Base-by-base conservation (phyloP, 2,329 filamentous ascomycete genomes). In the Biscogniauxia mediterranea region DNA sequence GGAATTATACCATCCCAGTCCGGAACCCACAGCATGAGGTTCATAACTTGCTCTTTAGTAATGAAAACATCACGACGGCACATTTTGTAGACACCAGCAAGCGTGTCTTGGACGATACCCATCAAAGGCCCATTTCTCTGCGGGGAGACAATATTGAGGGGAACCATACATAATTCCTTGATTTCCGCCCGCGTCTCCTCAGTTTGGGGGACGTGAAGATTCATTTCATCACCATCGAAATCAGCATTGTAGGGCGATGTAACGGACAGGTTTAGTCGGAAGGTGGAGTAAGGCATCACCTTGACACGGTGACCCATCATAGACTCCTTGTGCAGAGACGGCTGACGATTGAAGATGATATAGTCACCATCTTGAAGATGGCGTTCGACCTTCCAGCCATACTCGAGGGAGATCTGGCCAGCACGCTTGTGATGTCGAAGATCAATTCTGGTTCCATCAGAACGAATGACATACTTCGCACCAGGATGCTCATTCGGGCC, bases 151-250 rank as follows among this genome's bases (percentile, higher is more conserved):
- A 99, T 98, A 77, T 99, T 97, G 70, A 95, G 85, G 0, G 95
- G 95, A n/a, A 99, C 95, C 85, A 98, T 90, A 76, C 94, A 98
- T 15, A 99, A 85, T 74, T 98, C 90, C 76, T 88, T 92, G 69
- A 99, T 87, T 77, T 99, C 95, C 53, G 96, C 93, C 63, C 95
- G 90, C 38, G 96, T 96, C 77, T 99, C 96, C 74, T 99, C 93
- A 46, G 91, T 95, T 74, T 99, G 95, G 3, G 95, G 96, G 57
- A 99, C 96, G 85, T 99, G 95, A 80, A 99, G 87, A 75, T 99
- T 99, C 95, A 99, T 99, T 79, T 99, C 95, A 76, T 99, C 95
- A 79, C 95, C 95, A 74, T 99, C 95, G 79, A 99, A 99, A 91
- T 99, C 95, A 70, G 95, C 95, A 80, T 99, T 99, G 83, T 99